phyloP scores from a whole-genome alignment of 1,284 basidiomycete species.

The Trametes sp. region DNA sequence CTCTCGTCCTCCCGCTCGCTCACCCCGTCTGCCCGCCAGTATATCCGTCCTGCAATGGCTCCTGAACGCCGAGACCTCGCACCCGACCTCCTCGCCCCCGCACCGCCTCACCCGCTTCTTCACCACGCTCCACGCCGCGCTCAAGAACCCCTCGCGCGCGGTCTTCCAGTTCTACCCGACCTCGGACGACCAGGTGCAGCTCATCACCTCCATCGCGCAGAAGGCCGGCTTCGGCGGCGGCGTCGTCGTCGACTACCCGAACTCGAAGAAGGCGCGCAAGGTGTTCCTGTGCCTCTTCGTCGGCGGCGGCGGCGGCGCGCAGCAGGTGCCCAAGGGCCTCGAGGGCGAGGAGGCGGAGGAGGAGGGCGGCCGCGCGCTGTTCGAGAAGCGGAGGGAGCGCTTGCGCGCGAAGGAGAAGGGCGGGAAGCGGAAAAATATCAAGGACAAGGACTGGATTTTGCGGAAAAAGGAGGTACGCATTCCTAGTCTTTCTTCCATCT shows the following conservation, averaged over 20 bases:
- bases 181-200: constrained; percentile 93
- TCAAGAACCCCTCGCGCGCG: constrained; percentile 92
- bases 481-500: no score
- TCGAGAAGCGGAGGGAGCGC: constrained; percentile 70
- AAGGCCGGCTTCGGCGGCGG: constrained; percentile 97
- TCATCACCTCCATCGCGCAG: constrained; percentile 94
- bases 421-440: constrained; percentile 70
- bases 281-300: constrained; percentile 92
- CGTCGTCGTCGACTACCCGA: constrained; percentile 96
- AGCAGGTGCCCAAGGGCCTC: constrained; percentile 77
- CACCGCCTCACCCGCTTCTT: constrained; percentile 95
- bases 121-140: constrained; percentile 92
- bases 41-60: constrained; percentile 99
- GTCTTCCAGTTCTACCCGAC: constrained; percentile 97
- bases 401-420: constrained; percentile 58
- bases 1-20: background rate
- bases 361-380: constrained; percentile 53
- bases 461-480: constrained; percentile 80
- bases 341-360: constrained; percentile 64
- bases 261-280: constrained; percentile 93
- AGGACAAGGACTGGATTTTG: constrained; percentile 83
- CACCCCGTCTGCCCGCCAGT: constrained; percentile 52
- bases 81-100: constrained; percentile 91
- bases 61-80: constrained; percentile 94
- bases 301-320: constrained; percentile 68